Percentiles rank a stretch among this genome's conserved stretches.
These are phyloP conservation scores for Metarhizium album DNA, from an alignment of 2,329 filamentous ascomycete species.

Conservation along the genomic window DNA sequence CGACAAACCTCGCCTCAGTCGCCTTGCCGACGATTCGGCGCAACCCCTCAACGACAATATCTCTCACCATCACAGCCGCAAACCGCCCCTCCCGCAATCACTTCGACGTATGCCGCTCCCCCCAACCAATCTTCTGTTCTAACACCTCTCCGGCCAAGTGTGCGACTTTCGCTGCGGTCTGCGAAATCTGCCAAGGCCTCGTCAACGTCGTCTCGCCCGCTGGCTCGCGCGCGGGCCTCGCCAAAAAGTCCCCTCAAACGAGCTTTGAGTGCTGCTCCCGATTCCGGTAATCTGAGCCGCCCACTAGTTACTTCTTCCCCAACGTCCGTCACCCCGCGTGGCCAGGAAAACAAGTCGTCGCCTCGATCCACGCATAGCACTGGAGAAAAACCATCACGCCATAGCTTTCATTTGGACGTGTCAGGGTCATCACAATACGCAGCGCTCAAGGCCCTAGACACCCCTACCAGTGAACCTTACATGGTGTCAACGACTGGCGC, in stretches of 20 bases:
- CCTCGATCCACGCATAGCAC: conserved; percentile 23
- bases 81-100: conserved; percentile 24
- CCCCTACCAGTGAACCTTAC: conserved; percentile 21
- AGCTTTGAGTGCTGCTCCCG: conserved; percentile 57
- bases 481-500: conserved; percentile 52
- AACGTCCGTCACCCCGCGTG: conserved; percentile 26
- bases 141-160: conserved; percentile 54
- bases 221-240: conserved; percentile 56
- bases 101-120: conserved; percentile 18
- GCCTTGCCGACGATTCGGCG: conserved; percentile 34
- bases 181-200: conserved; percentile 48
- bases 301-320: conserved; percentile 32
- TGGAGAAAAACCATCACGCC: conserved; percentile 37
- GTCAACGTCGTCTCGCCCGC: conserved; percentile 37
- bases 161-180: conserved; percentile 55
- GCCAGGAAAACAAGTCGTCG: conserved; percentile 31
- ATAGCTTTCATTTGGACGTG: conserved; percentile 48
- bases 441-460: conserved; percentile 40
- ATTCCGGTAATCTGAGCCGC: conserved; percentile 55
- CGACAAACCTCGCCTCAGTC: conserved; percentile 37
- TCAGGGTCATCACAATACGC: conserved; percentile 41
- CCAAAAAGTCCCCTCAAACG: conserved; percentile 76
- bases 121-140: conserved; percentile 39
- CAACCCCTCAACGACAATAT: conserved; percentile 26
- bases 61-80: conserved; percentile 20